Percentiles rank a stretch among this genome's conserved stretches.
Conservation (phyloP, 2,329 filamentous ascomycete species). For the Penicillium sp. region DNA sequence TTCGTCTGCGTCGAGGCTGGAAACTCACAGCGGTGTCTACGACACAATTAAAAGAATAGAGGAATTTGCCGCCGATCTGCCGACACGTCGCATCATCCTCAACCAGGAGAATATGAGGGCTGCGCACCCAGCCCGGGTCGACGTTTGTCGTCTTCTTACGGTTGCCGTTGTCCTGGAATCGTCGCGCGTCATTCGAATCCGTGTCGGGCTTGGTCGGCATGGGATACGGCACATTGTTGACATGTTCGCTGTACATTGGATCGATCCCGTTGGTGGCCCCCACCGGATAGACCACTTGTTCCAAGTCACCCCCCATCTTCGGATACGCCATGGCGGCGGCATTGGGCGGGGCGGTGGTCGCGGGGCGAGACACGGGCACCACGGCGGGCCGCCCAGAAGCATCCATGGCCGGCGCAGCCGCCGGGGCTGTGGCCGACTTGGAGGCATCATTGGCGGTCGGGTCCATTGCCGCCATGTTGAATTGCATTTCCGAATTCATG, state of each 20-base stretch:
- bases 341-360: constrained; percentile 43
- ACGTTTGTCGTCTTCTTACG: constrained; percentile 57
- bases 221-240: constrained; percentile 86
- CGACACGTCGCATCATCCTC: constrained; percentile 70
- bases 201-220: constrained; percentile 58
- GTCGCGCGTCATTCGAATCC: constrained; percentile 45
- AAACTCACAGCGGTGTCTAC: constrained; percentile 59
- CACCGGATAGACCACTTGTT: constrained; percentile 80
- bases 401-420: constrained; percentile 53
- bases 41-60: constrained; percentile 58
- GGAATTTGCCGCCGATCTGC: constrained; percentile 60
- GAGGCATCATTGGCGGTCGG: constrained; percentile 54
- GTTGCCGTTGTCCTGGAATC: constrained; percentile 39
- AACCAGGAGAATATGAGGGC: constrained; percentile 79
- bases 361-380: constrained; percentile 35
- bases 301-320: constrained; percentile 52
- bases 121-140: constrained; percentile 59
- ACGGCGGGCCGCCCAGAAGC: constrained; percentile 40
- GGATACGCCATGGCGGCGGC: constrained; percentile 44
- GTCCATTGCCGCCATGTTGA: constrained; percentile 59
- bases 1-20: neutral
- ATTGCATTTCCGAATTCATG: constrained; percentile 58
- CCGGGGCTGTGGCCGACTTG: constrained; percentile 51
- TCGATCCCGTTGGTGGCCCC: constrained; percentile 89
- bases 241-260: constrained; percentile 88